Conservation (phyloP, 2,329 filamentous ascomycete genomes). For the Epichloe typhina region DNA sequence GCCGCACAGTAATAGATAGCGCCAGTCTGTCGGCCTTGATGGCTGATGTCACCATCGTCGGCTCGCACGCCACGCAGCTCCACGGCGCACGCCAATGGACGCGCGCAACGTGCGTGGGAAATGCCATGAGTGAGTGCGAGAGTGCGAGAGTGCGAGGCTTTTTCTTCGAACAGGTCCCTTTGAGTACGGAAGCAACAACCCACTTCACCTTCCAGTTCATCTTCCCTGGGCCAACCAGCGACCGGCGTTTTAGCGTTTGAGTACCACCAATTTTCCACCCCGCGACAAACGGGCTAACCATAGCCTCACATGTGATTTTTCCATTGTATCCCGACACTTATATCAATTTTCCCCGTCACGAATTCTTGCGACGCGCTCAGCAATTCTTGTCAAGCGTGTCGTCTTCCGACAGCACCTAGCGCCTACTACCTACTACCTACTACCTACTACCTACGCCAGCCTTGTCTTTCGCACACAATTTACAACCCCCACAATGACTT, state of each 20-base stretch:
- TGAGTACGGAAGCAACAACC: not conserved
- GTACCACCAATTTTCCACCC: not conserved
- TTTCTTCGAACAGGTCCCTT: too few species aligned
- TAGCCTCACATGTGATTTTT: not conserved
- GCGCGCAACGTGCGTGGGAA: not conserved
- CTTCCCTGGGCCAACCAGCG: conserved; percentile 1
- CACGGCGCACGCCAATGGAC: not conserved
- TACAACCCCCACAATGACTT: conserved; percentile 9
- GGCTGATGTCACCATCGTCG: too few species aligned
- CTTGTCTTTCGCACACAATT: too few species aligned
- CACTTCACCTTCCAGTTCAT: not conserved
- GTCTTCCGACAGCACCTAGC: too few species aligned
- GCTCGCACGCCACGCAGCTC: not conserved
- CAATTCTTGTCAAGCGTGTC: not conserved
- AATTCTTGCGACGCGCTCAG: not conserved
- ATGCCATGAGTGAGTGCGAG: not conserved
- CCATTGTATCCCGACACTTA: not conserved
- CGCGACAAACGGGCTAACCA: not conserved
- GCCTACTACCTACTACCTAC: not conserved
- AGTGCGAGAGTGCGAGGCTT: too few species aligned
- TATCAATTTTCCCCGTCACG: not conserved
- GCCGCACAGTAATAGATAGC: too few species aligned
- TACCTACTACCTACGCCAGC: not conserved
- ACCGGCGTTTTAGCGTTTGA: not conserved
- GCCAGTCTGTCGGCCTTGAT: too few species aligned